These are phyloP conservation scores for Coemansia sp. DNA, from an alignment of 192 early-diverging fungal species.

Conservation along the genomic window DNA sequence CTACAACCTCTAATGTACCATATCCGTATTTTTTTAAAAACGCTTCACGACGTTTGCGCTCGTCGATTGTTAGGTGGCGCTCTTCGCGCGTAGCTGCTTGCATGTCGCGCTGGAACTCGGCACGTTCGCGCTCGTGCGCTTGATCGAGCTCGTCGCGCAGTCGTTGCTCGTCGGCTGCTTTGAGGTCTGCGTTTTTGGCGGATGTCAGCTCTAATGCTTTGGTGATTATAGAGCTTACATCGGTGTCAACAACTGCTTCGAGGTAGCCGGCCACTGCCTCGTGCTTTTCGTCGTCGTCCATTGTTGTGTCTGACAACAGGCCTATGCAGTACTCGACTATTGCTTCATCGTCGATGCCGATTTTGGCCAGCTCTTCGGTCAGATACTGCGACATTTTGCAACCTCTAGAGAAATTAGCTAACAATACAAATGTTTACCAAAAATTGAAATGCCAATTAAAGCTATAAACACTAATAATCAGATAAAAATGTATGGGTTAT, in stretches of 20 bases:
- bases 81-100: background rate
- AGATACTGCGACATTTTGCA: conserved; percentile 34
- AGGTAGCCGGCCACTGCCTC: conserved; percentile 42
- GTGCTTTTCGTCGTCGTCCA: conserved; percentile 26
- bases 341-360: conserved; percentile 43
- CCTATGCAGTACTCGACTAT: conserved; percentile 47
- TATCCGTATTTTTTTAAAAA: conserved; percentile 9
- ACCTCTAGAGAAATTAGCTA: background rate
- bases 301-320: conserved; percentile 23
- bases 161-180: conserved; percentile 8
- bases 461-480: background rate
- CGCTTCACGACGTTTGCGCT: conserved; percentile 29
- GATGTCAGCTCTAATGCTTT: conserved; percentile 13
- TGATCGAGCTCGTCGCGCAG: conserved; percentile 8
- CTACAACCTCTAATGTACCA: conserved; percentile 23
- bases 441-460: background rate
- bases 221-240: conserved; percentile 1
- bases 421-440: background rate
- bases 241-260: conserved; percentile 21
- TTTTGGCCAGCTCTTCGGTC: conserved; percentile 11
- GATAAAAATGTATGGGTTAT: background rate
- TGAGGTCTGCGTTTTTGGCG: conserved; percentile 2
- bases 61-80: conserved; percentile 21
- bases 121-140: conserved; percentile 13
- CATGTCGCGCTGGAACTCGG: conserved; percentile 21